Evolutionary conservation across 192 early-diverging fungal species (phyloP).

Genomic region (Backusella luteola): DNA sequence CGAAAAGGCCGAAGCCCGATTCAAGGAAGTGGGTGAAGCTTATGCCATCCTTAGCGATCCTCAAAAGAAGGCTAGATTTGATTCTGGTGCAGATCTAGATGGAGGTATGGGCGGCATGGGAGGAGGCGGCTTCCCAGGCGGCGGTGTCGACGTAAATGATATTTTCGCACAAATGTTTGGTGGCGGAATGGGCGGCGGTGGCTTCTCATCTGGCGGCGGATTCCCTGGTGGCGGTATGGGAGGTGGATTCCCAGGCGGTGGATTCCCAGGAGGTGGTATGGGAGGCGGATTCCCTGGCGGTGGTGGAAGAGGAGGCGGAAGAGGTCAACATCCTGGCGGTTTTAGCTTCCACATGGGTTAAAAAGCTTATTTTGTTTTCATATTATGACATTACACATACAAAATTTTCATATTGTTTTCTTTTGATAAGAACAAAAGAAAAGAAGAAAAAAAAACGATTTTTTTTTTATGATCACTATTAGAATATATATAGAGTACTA

Average conservation of each 20-base stretch:
- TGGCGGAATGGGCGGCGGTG: slow-evolving; percentile 27
- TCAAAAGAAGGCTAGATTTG: slow-evolving; percentile 77
- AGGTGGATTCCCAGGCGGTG: slow-evolving; percentile 27
- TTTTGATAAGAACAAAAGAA: not conserved
- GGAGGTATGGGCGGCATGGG: slow-evolving; percentile 47
- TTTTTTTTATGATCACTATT: not conserved
- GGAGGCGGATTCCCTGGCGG: slow-evolving; percentile 26
- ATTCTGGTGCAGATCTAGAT: slow-evolving; percentile 78
- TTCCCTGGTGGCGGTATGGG: slow-evolving; percentile 30
- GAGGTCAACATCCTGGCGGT: slow-evolving; percentile 23
- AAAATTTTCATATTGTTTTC: not conserved
- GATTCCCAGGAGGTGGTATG: slow-evolving; percentile 35
- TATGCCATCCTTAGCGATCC: slow-evolving; percentile 79
- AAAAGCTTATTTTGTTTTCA: not conserved
- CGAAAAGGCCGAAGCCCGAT: slow-evolving; percentile 67
- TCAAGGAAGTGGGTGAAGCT: slow-evolving; percentile 84
- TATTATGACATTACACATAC: not conserved
- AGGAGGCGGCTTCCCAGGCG: slow-evolving; percentile 40
- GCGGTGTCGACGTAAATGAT: slow-evolving; percentile 59
- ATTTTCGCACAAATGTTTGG: slow-evolving; percentile 56
- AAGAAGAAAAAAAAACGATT: not conserved
- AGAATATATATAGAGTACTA: not conserved
- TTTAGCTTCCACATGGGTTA: slow-evolving; percentile 50
- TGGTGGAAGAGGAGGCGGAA: slow-evolving; percentile 12
- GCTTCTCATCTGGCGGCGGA: slow-evolving; percentile 1